Conservation (phyloP, 306 rosid genomes). For the Crotalaria pallida region DNA sequence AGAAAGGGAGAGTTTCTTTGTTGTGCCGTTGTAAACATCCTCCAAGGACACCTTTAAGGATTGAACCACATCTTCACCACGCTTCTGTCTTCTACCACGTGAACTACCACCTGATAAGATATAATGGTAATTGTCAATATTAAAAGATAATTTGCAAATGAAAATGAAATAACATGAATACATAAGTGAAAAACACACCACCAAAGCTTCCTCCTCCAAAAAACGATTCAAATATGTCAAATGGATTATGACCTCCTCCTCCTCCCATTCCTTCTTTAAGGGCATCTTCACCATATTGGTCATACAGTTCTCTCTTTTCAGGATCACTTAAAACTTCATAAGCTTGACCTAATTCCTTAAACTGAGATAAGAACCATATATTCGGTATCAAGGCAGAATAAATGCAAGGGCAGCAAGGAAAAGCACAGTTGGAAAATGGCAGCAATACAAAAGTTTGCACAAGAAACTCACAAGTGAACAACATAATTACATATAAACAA, state of each 20-base stretch:
- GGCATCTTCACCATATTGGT: conserved; percentile 79
- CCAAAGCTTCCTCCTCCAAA: conserved; percentile 42
- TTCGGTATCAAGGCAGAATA: background rate
- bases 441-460: background rate
- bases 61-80: conserved; percentile 77
- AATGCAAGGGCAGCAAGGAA: background rate
- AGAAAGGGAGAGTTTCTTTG: conserved; percentile 68
- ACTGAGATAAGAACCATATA: conserved; percentile 32
- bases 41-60: conserved; percentile 72
- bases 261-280: conserved; percentile 76
- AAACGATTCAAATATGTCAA: conserved; percentile 68
- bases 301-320: conserved; percentile 67
- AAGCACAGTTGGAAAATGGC: background rate
- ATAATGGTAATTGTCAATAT: background rate
- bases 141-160: background rate
- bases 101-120: conserved; percentile 44
- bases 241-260: conserved; percentile 60
- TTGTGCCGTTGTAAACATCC: conserved; percentile 64
- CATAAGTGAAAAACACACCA: conserved; percentile 36
- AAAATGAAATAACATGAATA: background rate
- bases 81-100: conserved; percentile 63
- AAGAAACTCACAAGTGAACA: background rate
- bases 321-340: conserved; percentile 77
- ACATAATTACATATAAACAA: background rate
- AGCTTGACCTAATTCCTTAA: conserved; percentile 75